Evolutionary conservation across 1,139 yeast genomes (phyloP).

Genomic region (Suhomyces bolitotheri): DNA sequence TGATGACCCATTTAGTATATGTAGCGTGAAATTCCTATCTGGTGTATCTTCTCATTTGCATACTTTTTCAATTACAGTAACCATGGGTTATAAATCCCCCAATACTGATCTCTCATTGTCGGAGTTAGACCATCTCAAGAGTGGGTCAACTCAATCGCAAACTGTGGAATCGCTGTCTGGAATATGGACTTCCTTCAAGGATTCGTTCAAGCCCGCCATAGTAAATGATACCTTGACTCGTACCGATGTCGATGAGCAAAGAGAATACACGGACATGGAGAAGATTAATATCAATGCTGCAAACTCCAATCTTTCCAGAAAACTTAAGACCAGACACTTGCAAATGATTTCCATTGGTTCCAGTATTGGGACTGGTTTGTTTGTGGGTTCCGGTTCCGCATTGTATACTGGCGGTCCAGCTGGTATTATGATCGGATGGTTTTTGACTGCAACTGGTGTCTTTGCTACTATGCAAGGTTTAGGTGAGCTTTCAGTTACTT

Average conservation of each 20-base stretch:
- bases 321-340: conserved; percentile 48
- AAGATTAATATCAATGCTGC: conserved; percentile 39
- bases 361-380: conserved; percentile 64
- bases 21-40: conserved; percentile 7
- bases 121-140: conserved; percentile 15
- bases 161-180: conserved; percentile 10
- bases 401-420: conserved; percentile 71
- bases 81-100: conserved; percentile 1
- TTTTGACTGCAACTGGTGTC: conserved; percentile 21
- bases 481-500: conserved; percentile 40
- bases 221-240: conserved; percentile 22
- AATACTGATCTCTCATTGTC: conserved; percentile 10
- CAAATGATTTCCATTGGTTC: conserved; percentile 70
- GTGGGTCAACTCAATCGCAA: conserved; percentile 12
- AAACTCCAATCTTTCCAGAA: conserved; percentile 39
- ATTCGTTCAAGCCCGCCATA: conserved; percentile 39
- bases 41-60: neutral
- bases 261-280: conserved; percentile 34
- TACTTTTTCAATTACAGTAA: neutral
- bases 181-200: conserved; percentile 29
- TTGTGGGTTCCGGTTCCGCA: conserved; percentile 32
- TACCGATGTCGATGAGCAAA: conserved; percentile 17
- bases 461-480: conserved; percentile 41
- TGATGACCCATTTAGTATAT: conserved; percentile 9
- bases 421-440: conserved; percentile 57